Evolutionary conservation across 2,329 filamentous ascomycete species (phyloP).

Genomic region (Colletotrichum euphorbiae): DNA sequence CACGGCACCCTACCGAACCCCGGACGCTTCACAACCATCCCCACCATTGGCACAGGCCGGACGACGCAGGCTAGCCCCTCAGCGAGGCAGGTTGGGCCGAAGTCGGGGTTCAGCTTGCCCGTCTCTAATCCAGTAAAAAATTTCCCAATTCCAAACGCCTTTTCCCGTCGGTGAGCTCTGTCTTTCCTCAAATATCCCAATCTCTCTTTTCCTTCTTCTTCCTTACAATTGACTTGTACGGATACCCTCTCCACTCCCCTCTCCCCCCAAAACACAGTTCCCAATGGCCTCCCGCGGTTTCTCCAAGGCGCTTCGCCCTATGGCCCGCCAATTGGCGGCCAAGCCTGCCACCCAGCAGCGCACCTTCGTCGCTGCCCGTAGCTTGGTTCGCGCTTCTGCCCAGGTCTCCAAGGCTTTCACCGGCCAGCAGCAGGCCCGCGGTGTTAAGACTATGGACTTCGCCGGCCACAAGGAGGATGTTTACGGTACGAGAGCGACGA

Average conservation of each 20-base stretch:
- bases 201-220: conserved; percentile 34
- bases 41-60: conserved; percentile 38
- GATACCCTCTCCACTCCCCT: conserved; percentile 45
- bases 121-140: conserved; percentile 42
- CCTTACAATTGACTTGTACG: conserved; percentile 44
- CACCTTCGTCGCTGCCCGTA: conserved; percentile 71
- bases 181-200: conserved; percentile 34
- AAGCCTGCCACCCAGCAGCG: conserved; percentile 69
- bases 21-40: conserved; percentile 37
- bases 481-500: conserved; percentile 73
- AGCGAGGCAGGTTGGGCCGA: conserved; percentile 40
- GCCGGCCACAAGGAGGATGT: conserved; percentile 95
- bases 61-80: conserved; percentile 35
- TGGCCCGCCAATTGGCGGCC: conserved; percentile 72
- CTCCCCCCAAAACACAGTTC: conserved; percentile 51
- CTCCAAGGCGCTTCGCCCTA: conserved; percentile 73
- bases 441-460: conserved; percentile 99
- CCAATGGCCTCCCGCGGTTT: conserved; percentile 84
- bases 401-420: conserved; percentile 52
- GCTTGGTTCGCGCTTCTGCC: conserved; percentile 65
- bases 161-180: conserved; percentile 39
- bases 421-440: conserved; percentile 78
- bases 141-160: conserved; percentile 42
- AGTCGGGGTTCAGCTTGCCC: conserved; percentile 40
- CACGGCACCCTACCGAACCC: conserved; percentile 32